Evolutionary conservation across 2,329 filamentous ascomycete species (phyloP).

Genomic region (Aspergillus ustus): DNA sequence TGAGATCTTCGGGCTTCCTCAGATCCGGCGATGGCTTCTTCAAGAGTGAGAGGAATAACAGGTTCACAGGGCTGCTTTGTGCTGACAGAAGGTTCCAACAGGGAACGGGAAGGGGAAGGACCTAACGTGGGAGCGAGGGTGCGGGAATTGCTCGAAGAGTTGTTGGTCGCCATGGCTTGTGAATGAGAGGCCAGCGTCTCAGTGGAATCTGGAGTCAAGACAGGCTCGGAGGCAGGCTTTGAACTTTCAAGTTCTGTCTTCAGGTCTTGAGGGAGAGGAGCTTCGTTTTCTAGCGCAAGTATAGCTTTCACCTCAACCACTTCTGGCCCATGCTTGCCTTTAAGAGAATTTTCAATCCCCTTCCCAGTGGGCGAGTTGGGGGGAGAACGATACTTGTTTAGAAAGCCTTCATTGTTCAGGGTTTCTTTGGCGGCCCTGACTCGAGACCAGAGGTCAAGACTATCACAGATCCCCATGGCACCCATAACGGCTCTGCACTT

Average conservation of each 20-base stretch:
- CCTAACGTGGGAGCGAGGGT: neutral
- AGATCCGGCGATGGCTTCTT: neutral
- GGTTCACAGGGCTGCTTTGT: neutral
- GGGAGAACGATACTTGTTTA: conserved; percentile 1
- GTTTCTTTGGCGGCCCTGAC: conserved; percentile 11
- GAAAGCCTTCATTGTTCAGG: neutral
- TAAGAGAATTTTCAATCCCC: neutral
- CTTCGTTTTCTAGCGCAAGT: neutral
- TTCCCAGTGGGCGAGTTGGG: too few species aligned
- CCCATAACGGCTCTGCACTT: neutral
- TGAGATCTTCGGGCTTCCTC: neutral
- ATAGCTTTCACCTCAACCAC: neutral
- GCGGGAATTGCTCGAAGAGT: neutral
- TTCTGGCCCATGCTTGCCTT: neutral
- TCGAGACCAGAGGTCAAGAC: conserved; percentile 12
- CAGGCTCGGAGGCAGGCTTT: neutral
- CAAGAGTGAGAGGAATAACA: neutral
- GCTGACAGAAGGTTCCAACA: neutral
- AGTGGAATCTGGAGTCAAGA: neutral
- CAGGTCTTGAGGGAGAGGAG: neutral
- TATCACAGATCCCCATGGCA: neutral
- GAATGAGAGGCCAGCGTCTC: neutral
- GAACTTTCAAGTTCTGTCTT: neutral
- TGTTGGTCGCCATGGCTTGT: neutral
- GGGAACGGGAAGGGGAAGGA: neutral